Base-by-base conservation (phyloP, 768 basidiomycete genomes). In the Mrakia hoshinonis region DNA sequence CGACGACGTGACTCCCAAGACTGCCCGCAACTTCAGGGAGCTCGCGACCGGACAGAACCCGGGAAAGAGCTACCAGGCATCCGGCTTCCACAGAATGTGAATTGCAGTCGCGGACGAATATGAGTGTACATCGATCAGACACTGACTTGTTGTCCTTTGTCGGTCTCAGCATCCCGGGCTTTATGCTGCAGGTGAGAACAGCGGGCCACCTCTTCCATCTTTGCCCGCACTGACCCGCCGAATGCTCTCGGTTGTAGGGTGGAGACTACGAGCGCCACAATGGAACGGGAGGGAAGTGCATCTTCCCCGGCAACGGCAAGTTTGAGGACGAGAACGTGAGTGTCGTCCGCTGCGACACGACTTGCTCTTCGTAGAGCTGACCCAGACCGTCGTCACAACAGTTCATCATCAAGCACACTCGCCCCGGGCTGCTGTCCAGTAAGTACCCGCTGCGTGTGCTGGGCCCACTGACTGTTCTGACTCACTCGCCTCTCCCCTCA, bases 211-310 rank as follows among this genome's bases (percentile, higher is more conserved):
- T 2, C 5, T 31, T 60, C 31, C 34, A 22, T 15, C 31, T 6
- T 36, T 31, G 34, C 22, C 54, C 22, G 26, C 58, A 34, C 22
- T 39, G 31, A 20, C 36, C 58, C 18, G 18, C 58, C 36, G 26
- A 29, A 20, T 11, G 29, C 51, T n/a, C 51, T 55, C 26, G 31
- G 11, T 34, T 18, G 20, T 22, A 92, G 79, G 78, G 90, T 31
- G 91, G 91, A 31, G 91, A 93, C 80, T 91, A 92, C 80, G 90
- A 89, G 38, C 77, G 80, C 31, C 72, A 74, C 47, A 79, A 81
- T 69, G 81, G 81, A 22, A 80, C 79, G 1, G 81, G 80, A 62
- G 81, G 81, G 22, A 75, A 76, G 75, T 76, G 74, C 15, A 80
- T 81, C 74, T 80, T 79, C 73, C 79, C 79, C 15, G 73, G 74